Percentiles rank a stretch among this genome's conserved stretches.
Evolutionary conservation across 306 rosid species (phyloP).

Genomic region (Bauhinia variegata): DNA sequence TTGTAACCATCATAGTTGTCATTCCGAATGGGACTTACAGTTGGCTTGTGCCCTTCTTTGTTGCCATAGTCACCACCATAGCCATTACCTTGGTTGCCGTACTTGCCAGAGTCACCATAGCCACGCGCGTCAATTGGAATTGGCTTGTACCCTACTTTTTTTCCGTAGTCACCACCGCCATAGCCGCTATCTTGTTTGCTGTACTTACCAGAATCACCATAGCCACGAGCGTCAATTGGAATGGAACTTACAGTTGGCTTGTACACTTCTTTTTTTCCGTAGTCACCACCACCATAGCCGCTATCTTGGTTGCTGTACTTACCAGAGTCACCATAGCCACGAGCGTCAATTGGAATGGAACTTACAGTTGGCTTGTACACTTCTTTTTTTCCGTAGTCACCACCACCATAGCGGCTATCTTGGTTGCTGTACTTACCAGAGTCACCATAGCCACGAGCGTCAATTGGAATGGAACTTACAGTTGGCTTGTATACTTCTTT

Average conservation of each 20-base stretch:
- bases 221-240: no score
- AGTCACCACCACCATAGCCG: background rate
- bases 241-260: conserved; percentile 13
- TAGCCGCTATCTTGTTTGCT: background rate
- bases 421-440: no score
- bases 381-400: background rate
- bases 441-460: no score
- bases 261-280: background rate
- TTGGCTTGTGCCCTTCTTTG: conserved; percentile 30
- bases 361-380: conserved; percentile 1
- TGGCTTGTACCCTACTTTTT: background rate
- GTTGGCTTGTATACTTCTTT: background rate
- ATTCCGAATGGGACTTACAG: conserved; percentile 27
- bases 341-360: no score
- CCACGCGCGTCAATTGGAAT: background rate
- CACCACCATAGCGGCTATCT: no score
- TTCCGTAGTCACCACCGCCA: background rate
- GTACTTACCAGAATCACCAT: no score
- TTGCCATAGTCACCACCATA: conserved; percentile 32
- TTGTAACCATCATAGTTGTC: conserved; percentile 1
- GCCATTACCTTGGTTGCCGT: conserved; percentile 35
- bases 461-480: no score
- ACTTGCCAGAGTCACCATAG: conserved; percentile 16
- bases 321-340: background rate
- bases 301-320: no score